Base-by-base conservation (phyloP, 768 basidiomycete genomes). In the Tricholoma hemisulphureum region DNA sequence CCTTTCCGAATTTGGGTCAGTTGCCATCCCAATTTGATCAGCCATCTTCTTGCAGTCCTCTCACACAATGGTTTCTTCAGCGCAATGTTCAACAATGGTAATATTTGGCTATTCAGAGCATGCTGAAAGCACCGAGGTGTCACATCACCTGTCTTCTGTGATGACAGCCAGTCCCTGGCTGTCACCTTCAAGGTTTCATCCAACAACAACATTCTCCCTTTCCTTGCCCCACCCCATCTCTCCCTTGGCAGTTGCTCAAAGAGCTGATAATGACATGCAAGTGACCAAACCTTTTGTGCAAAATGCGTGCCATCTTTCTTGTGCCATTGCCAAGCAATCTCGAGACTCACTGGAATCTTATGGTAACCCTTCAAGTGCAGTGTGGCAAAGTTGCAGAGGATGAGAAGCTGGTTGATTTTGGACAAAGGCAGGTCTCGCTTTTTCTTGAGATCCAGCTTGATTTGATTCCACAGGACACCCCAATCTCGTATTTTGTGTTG, bases 261-360 rank as follows among this genome's bases (percentile, higher is more conserved):
- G 9, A 67, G 51, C 55, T 77, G 73, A 58, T 75, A 77, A 60
- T 77, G 73, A 3, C 63, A 57, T 45, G 73, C 69, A 10, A 77
- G 64, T 6, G 67, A 66, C 1, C 67, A 52, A 14, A 76, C 60
- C 1, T 60, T 55, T 4, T 67, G 61, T 0, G 73, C 67, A 63
- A 68, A 71, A 18, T 63, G 58, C 14, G 24, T 37, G 3, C 69
- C 69, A 29, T 63, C 45, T 4, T 61, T 62, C 32, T 63, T 58
- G 46, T 68, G 68, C 68, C 68, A 70, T 29, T 68, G n/a, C n/a
- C n/a, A n/a, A n/a, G n/a, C n/a, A n/a, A n/a, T n/a, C n/a, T n/a
- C n/a, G n/a, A n/a, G n/a, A n/a, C n/a, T n/a, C n/a, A n/a, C n/a
- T n/a, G n/a, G n/a, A n/a, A n/a, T n/a, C n/a, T n/a, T n/a, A n/a